Evolutionary conservation across 257 asterid species (phyloP), one percentile per base, ranked within the genome.

Genomic region (Forsythia suspensa): DNA sequence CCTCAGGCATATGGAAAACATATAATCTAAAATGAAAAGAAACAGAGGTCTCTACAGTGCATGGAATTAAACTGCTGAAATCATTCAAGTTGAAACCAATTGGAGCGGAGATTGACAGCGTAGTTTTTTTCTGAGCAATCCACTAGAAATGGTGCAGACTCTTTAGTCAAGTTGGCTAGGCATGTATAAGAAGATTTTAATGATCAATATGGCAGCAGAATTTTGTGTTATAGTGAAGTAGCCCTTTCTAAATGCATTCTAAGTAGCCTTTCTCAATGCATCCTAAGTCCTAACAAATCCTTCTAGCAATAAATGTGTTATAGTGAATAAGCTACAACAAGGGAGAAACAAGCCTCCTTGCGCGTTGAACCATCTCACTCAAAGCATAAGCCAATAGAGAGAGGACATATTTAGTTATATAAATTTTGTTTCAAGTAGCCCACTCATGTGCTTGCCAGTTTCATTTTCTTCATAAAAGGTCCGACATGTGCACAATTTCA

Each of bases 11-110:
- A 70, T 34, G 37, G 15, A 11, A 42, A 71, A n/a, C 75, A 71
- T 20, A 74, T 63, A 70, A 72, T 29, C 34, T 16, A 66, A 57
- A 48, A 65, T 70, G 65, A 12, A 43, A 73, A 48, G 73, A 76
- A 78, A 77, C 55, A 21, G 21, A 43, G 71, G 67, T 44, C 80
- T 51, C 43, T 21, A 36, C 39, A 3, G 12, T 70, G 18, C 20
- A 24, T 42, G 16, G 42, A 39, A 71, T 75, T 61, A 29, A 59
- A 43, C 69, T 57, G 36, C 51, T 77, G 67, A 78, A 63, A 59
- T 63, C n/a, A 71, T 9, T 43, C 34, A 43, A 34, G n/a, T 5
- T 4, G 6, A 24, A 12, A 42, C 3, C 15, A 44, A 44, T 11
- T 10, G 51, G 51, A 44, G 16, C 0, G 16, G 51, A 44, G 12